A percentile compares a stretch with the other conserved stretches of the same genome.
Conservation (phyloP, 139 green algal species). For the Chlorella sorokiniana region DNA sequence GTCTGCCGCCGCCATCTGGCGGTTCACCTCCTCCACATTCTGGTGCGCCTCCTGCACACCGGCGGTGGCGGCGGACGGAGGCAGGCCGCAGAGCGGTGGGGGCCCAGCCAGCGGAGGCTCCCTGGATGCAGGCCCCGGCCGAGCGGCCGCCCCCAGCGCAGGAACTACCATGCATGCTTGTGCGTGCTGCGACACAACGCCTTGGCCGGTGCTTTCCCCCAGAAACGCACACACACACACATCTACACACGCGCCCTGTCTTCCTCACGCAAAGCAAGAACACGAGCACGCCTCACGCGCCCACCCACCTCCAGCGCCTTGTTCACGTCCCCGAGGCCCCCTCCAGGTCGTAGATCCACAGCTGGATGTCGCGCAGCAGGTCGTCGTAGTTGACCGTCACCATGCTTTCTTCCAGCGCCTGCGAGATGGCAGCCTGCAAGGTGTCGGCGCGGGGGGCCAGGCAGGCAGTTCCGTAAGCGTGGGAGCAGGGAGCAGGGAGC, state of each 20-base stretch:
- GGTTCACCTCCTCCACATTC: not conserved
- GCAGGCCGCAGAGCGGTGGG: no score
- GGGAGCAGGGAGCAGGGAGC: not conserved
- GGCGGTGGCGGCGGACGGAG: not conserved
- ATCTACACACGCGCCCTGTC: not conserved
- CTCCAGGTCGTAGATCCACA: conserved; percentile 41
- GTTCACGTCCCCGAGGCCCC: conserved; percentile 14
- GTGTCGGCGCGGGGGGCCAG: not conserved
- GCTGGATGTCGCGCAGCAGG: conserved; percentile 44
- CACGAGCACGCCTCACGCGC: not conserved
- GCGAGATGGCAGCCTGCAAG: conserved; percentile 17
- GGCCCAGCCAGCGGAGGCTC: not conserved
- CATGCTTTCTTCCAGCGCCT: conserved; percentile 26
- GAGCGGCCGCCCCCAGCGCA: no score
- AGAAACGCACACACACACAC: not conserved
- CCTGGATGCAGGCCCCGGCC: no score
- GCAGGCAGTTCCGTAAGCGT: not conserved
- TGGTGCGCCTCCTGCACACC: conserved; percentile 17
- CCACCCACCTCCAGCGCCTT: not conserved
- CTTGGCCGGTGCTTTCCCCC: no score
- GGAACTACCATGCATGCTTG: no score
- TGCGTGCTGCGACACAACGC: no score
- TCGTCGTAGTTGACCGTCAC: conserved; percentile 38
- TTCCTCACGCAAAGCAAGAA: not conserved
- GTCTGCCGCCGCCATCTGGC: conserved; percentile 2